Evolutionary conservation across 192 early-diverging fungal genomes (phyloP).

Genomic region (Geranomyces michiganensis): DNA sequence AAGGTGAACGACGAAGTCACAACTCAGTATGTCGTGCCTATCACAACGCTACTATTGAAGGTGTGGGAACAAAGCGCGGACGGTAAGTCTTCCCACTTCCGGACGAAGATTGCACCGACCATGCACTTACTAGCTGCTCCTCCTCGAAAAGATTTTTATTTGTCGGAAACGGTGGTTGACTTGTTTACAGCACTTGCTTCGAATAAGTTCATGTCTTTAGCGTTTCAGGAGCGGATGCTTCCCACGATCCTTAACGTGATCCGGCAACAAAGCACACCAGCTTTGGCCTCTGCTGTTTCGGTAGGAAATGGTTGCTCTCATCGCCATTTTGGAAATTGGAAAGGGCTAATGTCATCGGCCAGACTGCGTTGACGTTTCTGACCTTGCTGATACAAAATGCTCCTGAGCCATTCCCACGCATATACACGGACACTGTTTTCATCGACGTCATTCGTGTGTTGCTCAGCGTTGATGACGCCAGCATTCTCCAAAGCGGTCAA

Average conservation of each 20-base stretch:
- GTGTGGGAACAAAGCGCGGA: constrained; percentile 80
- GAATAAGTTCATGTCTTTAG: constrained; percentile 62
- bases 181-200: constrained; percentile 75
- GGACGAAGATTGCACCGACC: background rate
- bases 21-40: constrained; percentile 69
- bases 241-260: constrained; percentile 70
- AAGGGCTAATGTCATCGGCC: too few species aligned
- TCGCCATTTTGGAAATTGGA: background rate
- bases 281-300: constrained; percentile 19
- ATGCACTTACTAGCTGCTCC: constrained; percentile 1
- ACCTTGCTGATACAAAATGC: constrained; percentile 71
- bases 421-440: constrained; percentile 64
- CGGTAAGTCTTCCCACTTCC: constrained; percentile 34
- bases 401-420: constrained; percentile 70
- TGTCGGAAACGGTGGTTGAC: constrained; percentile 76
- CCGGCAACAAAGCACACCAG: constrained; percentile 27
- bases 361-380: constrained; percentile 74
- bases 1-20: constrained; percentile 74
- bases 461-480: constrained; percentile 67
- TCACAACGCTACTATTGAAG: constrained; percentile 73
- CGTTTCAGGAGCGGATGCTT: constrained; percentile 73
- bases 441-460: constrained; percentile 78
- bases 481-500: constrained; percentile 85
- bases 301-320: constrained; percentile 18
- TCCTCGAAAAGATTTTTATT: constrained; percentile 61